Base-by-base conservation (phyloP, 371 early-diverging fungal species). In the Syncephalis fuscata region DNA sequence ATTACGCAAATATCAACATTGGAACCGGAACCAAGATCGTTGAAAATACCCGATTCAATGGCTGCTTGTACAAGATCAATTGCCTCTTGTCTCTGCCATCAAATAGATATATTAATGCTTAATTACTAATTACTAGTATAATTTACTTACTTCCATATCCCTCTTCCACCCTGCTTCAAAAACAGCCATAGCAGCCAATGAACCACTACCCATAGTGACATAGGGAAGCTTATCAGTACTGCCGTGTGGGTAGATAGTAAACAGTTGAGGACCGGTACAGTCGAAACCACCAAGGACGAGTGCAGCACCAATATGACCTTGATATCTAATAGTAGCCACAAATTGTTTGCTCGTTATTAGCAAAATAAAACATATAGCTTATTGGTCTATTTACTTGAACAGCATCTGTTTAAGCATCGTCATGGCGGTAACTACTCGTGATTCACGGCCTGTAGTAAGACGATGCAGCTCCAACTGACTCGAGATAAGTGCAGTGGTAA, bases 1-100 rank as follows among this genome's bases (percentile, higher is more conserved):
- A 97, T 88, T 15, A 97, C 89, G 50, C 76, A 77, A 5, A 97
- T 82, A 72, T 99, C 98, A 52, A 99, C 94, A 64, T 97, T 97
- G 24, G 89, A 88, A 54, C 99, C 99, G 41, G 98, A 98, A 57
- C 99, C 99, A 44, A 99, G 69, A 71, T 99, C 99, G 67, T 99
- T 99, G 65, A 94, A 89, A 54, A 99, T 92, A 75, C 99, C 99
- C 23, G 99, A 90, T 65, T 89, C 80, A 55, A 99, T 92, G 39
- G 98, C 97, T 49, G 88, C 86, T 55, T 78, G 75, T 23, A 95
- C 99, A 41, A 99, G 60, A 22, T 81, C 79, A 45, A 97, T 81
- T 4, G 93, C 99, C 49, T 92, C 92, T 49, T 95, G 83, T 49
- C 89, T 78, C 83, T 86, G 64, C 26, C 25, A 49, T 5, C 15